Conservation (phyloP, 495 filamentous ascomycete species). For the Pseudevernia furfuracea region DNA sequence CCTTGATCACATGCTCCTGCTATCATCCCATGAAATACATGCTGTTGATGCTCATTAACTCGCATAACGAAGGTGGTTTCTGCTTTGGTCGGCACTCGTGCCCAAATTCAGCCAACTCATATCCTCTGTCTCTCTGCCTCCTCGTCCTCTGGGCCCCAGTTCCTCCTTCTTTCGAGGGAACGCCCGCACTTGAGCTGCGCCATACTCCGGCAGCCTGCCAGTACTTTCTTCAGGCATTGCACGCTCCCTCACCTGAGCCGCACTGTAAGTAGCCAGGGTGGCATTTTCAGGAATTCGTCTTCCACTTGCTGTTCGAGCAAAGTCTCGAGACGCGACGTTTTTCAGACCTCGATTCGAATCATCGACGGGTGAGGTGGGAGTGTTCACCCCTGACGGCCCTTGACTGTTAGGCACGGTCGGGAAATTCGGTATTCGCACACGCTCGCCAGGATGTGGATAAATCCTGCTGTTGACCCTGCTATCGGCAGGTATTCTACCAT, state of each 20-base stretch:
- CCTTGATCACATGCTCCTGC: not conserved
- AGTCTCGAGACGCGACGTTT: constrained; percentile 23
- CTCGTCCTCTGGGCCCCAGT: constrained; percentile 20
- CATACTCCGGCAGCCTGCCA: constrained; percentile 12
- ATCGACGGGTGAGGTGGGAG: constrained; percentile 11
- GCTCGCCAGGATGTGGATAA: constrained; percentile 27
- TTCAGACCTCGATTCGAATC: constrained; percentile 18
- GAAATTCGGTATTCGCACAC: constrained; percentile 27
- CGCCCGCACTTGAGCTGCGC: constrained; percentile 12
- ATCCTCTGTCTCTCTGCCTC: constrained; percentile 36
- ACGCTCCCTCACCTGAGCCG: not conserved
- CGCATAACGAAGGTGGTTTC: constrained; percentile 13
- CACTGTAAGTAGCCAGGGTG: not conserved
- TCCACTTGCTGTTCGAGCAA: constrained; percentile 17
- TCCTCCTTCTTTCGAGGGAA: constrained; percentile 20
- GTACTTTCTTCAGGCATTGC: constrained; percentile 11
- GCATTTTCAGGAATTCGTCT: constrained; percentile 2
- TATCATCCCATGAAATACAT: constrained; percentile 5
- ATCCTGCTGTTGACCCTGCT: constrained; percentile 24
- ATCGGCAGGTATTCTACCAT: not conserved
- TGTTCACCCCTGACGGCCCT: constrained; percentile 16
- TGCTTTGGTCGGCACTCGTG: constrained; percentile 19
- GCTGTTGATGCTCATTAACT: constrained; percentile 3
- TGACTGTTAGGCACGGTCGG: constrained; percentile 24
- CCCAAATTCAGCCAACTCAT: constrained; percentile 72